Evolutionary conservation across 2,329 filamentous ascomycete genomes (phyloP).

Genomic region (Alternaria hordeiaustralica): DNA sequence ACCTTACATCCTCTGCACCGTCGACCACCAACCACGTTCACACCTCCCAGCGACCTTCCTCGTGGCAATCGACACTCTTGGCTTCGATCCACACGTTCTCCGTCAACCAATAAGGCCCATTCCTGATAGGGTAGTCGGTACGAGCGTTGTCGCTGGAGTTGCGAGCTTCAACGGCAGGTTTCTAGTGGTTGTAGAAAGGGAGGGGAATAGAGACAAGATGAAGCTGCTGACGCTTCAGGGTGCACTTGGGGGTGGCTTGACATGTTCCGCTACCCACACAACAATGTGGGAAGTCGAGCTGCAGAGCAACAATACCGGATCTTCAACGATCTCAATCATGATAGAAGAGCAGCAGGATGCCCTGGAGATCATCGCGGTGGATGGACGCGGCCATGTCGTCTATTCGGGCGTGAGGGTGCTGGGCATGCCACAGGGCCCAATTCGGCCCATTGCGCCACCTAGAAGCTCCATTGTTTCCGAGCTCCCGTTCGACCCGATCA

Average conservation of each 20-base stretch:
- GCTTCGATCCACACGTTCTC: neutral
- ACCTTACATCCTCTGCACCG: slow-evolving; percentile 26
- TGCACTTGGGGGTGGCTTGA: slow-evolving; percentile 18
- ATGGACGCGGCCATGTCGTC: slow-evolving; percentile 21
- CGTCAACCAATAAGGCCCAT: slow-evolving; percentile 13
- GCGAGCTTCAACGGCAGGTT: slow-evolving; percentile 24
- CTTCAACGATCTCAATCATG: slow-evolving; percentile 19
- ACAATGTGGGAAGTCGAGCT: slow-evolving; percentile 14
- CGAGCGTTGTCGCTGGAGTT: slow-evolving; percentile 17
- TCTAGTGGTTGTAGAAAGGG: slow-evolving; percentile 21
- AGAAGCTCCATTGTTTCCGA: slow-evolving; percentile 1
- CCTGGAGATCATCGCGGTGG: slow-evolving; percentile 26
- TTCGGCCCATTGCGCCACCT: neutral
- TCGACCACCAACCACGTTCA: slow-evolving; percentile 24
- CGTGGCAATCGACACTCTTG: slow-evolving; percentile 12
- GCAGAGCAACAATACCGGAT: slow-evolving; percentile 2
- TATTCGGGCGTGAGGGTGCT: slow-evolving; percentile 20
- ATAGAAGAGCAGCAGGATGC: slow-evolving; percentile 17
- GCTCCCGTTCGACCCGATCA: neutral
- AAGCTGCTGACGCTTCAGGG: slow-evolving; percentile 19
- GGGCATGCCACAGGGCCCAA: slow-evolving; percentile 13
- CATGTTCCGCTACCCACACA: slow-evolving; percentile 9
- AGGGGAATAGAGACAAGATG: slow-evolving; percentile 4
- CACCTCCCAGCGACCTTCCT: slow-evolving; percentile 24
- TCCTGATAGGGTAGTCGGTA: slow-evolving; percentile 8